Conservation (phyloP, 768 basidiomycete genomes). For the Scleroderma bovista region DNA sequence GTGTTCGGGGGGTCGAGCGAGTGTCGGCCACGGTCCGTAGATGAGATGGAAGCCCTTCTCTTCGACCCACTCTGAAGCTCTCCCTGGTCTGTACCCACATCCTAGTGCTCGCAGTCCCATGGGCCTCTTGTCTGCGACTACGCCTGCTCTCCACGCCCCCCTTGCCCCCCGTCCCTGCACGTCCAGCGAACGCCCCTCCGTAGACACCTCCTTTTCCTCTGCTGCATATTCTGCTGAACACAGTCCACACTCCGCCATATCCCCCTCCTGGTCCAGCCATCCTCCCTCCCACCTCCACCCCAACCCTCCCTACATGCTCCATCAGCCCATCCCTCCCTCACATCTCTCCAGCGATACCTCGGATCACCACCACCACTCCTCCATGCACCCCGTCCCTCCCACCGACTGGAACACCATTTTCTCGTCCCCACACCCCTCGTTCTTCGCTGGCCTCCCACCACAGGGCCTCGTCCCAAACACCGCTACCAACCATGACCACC, state of each 20-base stretch:
- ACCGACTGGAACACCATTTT: conserved; percentile 56
- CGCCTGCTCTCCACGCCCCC: conserved; percentile 23
- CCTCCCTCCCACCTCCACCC: conserved; percentile 9
- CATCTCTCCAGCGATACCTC: conserved; percentile 12
- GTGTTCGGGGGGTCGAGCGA: neutral
- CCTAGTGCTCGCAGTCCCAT: conserved; percentile 15
- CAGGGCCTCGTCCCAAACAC: conserved; percentile 48
- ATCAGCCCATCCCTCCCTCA: conserved; percentile 5
- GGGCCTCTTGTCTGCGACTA: conserved; percentile 30
- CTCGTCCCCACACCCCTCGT: conserved; percentile 52
- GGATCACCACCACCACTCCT: conserved; percentile 2
- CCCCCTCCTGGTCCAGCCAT: conserved; percentile 33
- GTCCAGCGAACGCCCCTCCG: conserved; percentile 29
- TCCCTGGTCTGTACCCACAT: neutral
- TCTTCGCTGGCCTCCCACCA: conserved; percentile 58
- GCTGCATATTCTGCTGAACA: conserved; percentile 19
- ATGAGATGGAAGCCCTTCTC: neutral
- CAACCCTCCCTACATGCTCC: conserved; percentile 19
- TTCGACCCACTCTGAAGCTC: conserved; percentile 6
- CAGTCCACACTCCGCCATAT: conserved; percentile 26
- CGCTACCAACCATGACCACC: conserved; percentile 32
- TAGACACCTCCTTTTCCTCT: conserved; percentile 30
- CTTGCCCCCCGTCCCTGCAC: conserved; percentile 26
- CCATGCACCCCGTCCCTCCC: conserved; percentile 20
- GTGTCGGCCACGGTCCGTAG: too few relatives aligned